A percentile compares a stretch with the other conserved stretches of the same genome.
These are phyloP conservation scores for Claviceps sp. DNA, from an alignment of 2,329 filamentous ascomycete species.

Conservation along the genomic window DNA sequence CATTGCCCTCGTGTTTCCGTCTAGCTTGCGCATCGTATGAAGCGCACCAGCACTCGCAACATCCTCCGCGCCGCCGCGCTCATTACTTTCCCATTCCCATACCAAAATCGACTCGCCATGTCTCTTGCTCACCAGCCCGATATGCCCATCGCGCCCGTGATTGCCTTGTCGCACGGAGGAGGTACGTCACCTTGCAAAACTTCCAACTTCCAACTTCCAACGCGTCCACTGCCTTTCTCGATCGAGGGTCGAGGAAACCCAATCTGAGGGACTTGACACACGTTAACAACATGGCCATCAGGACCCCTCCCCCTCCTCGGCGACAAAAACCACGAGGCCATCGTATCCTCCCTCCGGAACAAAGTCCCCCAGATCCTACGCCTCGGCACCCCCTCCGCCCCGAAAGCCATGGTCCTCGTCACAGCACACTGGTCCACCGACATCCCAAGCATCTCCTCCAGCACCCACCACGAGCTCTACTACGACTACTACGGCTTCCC, in stretches of 20 bases:
- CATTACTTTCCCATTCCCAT: no score
- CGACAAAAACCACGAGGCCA: constrained; percentile 36
- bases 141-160: constrained; percentile 30
- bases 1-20: no score
- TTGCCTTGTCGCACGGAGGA: constrained; percentile 37
- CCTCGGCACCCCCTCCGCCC: constrained; percentile 35
- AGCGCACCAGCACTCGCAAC: no score
- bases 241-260: no score
- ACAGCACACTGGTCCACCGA: constrained; percentile 44
- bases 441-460: constrained; percentile 37
- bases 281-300: constrained; percentile 6
- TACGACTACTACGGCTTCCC: constrained; percentile 51
- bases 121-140: constrained; percentile 1
- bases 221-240: no score
- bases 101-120: no score
- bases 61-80: no score
- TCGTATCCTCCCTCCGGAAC: constrained; percentile 37
- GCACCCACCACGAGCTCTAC: constrained; percentile 29
- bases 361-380: constrained; percentile 41
- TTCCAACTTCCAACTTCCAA: no score
- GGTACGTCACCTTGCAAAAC: constrained; percentile 14
- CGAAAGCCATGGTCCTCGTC: constrained; percentile 39
- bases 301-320: constrained; percentile 45
- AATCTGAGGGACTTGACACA: no score
- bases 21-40: no score